These are phyloP conservation scores for Biscogniauxia marginata DNA, from an alignment of 2,329 filamentous ascomycete genomes.

Conservation along the genomic window DNA sequence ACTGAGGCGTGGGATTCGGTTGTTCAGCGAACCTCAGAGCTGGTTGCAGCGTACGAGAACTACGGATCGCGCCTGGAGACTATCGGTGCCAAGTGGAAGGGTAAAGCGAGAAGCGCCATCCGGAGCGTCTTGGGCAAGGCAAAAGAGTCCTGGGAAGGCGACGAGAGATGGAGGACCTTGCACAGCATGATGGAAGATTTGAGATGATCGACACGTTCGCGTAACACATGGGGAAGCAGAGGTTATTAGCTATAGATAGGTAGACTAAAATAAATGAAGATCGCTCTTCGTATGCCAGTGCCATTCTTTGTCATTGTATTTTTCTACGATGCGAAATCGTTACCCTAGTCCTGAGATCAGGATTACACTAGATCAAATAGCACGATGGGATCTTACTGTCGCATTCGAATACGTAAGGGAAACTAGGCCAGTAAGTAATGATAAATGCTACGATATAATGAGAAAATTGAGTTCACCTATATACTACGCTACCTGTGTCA, in stretches of 20 bases:
- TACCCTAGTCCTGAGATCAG: neutral
- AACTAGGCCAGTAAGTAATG: too few relatives aligned
- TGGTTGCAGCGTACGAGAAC: conserved; percentile 82
- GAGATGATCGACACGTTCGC: conserved; percentile 31
- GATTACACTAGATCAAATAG: neutral
- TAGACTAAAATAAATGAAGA: neutral
- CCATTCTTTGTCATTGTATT: neutral
- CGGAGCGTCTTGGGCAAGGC: conserved; percentile 80
- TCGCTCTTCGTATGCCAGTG: neutral
- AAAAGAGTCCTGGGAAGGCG: conserved; percentile 80
- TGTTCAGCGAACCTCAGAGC: conserved; percentile 73
- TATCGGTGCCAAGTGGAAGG: conserved; percentile 80
- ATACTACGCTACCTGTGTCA: too few relatives aligned
- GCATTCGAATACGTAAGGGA: too few relatives aligned
- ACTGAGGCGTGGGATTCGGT: conserved; percentile 68
- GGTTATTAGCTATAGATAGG: too few relatives aligned
- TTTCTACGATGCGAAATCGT: neutral
- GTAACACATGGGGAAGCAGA: neutral
- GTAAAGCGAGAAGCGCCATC: conserved; percentile 82
- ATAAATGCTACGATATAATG: too few relatives aligned
- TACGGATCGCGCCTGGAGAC: conserved; percentile 64
- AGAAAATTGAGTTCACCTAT: too few relatives aligned
- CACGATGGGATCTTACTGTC: too few relatives aligned
- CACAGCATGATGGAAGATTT: conserved; percentile 56
- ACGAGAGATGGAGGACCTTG: conserved; percentile 63